These are phyloP conservation scores for Schwanniomyces vanrijiae DNA, from an alignment of 805 yeast species.

Conservation along the genomic window DNA sequence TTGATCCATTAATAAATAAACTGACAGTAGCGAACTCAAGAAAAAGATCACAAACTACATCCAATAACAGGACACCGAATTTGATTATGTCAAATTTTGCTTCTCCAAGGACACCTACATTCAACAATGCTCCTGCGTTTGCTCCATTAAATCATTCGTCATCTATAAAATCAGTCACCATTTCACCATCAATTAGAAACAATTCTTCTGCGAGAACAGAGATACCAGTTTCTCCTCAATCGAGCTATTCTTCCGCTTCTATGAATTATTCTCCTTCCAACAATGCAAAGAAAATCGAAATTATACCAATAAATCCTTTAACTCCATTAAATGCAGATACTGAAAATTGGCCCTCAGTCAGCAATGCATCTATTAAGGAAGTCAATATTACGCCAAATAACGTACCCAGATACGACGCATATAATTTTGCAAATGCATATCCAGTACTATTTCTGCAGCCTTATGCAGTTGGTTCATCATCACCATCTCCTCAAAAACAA, in stretches of 20 bases:
- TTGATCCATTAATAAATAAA: neutral
- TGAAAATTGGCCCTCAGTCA: neutral
- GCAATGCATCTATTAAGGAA: neutral
- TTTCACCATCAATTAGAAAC: constrained; percentile 32
- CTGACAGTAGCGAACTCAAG: constrained; percentile 9
- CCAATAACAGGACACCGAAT: constrained; percentile 15
- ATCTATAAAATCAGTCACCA: constrained; percentile 38
- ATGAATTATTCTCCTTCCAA: constrained; percentile 6
- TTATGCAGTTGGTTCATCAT: neutral
- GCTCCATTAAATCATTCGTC: constrained; percentile 24
- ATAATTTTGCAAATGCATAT: neutral
- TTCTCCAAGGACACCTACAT: constrained; percentile 10
- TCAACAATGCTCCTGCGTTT: constrained; percentile 14
- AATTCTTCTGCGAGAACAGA: constrained; percentile 7
- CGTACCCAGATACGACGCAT: neutral
- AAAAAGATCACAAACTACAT: constrained; percentile 23
- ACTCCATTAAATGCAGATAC: neutral
- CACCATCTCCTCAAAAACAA: neutral
- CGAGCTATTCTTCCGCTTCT: constrained; percentile 10
- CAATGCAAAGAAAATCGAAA: neutral
- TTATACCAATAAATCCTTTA: constrained; percentile 1
- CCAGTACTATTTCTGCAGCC: neutral
- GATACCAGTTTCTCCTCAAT: constrained; percentile 18
- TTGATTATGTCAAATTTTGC: constrained; percentile 1
- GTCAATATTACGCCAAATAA: neutral